Conservation (phyloP, 257 asterid species). For the Salvia miltiorrhiza region DNA sequence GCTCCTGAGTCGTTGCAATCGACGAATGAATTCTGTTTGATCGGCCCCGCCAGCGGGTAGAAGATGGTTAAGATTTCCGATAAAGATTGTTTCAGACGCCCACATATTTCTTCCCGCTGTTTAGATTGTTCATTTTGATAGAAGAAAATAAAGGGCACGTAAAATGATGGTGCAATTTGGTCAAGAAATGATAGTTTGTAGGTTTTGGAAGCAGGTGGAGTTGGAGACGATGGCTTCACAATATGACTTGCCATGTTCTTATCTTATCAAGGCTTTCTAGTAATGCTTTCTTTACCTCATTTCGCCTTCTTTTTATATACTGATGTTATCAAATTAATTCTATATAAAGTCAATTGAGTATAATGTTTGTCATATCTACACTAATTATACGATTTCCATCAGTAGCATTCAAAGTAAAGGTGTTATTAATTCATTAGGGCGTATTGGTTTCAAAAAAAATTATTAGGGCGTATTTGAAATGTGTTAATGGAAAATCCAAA, state of each 20-base stretch:
- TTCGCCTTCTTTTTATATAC: too few relatives aligned
- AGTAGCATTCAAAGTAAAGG: too few relatives aligned
- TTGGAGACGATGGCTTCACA: neutral
- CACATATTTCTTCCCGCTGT: neutral
- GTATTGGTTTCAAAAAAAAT: too few relatives aligned
- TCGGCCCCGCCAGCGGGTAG: neutral
- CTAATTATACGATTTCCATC: too few relatives aligned
- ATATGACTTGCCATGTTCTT: neutral
- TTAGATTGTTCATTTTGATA: neutral
- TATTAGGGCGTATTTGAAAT: too few relatives aligned
- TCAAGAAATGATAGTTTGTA: neutral
- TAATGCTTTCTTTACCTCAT: too few relatives aligned
- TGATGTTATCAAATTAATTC: too few relatives aligned
- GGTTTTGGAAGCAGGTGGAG: neutral
- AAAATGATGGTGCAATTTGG: neutral
- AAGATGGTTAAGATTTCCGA: neutral
- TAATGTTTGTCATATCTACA: too few relatives aligned
- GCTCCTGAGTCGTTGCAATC: slow-evolving; percentile 5
- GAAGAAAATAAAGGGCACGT: neutral
- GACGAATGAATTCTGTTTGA: neutral
- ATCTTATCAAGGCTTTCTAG: too few relatives aligned
- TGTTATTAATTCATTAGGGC: too few relatives aligned
- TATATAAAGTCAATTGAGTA: too few relatives aligned
- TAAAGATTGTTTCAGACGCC: neutral
- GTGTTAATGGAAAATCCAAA: too few relatives aligned